A percentile compares a stretch with the other conserved stretches of the same genome.
Evolutionary conservation across 2,329 filamentous ascomycete genomes (phyloP).

Genomic region (Myriosclerotinia curreyana): DNA sequence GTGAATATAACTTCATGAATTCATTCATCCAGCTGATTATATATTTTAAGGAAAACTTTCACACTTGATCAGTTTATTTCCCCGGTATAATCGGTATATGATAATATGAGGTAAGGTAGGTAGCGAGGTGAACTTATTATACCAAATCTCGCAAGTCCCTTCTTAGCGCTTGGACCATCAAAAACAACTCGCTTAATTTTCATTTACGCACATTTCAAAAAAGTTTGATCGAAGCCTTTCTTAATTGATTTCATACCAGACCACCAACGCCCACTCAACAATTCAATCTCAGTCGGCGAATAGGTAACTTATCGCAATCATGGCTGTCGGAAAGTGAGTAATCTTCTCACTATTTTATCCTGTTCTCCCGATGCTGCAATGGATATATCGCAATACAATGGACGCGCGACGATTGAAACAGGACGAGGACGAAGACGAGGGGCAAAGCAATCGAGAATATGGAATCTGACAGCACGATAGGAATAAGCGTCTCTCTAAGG

Average conservation of each 20-base stretch:
- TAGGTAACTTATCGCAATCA: conserved; percentile 56
- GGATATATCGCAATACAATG: conserved; percentile 13
- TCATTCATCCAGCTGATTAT: not conserved
- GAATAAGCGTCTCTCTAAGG: conserved; percentile 99
- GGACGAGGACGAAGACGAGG: conserved; percentile 28
- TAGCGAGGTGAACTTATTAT: no score
- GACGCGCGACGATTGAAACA: conserved; percentile 6
- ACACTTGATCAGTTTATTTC: not conserved
- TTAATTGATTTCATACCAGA: conserved; percentile 18
- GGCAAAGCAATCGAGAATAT: conserved; percentile 27
- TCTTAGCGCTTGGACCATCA: conserved; percentile 8
- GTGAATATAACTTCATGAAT: not conserved
- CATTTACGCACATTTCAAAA: conserved; percentile 21
- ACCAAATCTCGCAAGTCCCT: conserved; percentile 5
- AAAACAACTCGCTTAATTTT: conserved; percentile 20
- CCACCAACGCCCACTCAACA: conserved; percentile 23
- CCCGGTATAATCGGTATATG: not conserved
- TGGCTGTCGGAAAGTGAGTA: conserved; percentile 79
- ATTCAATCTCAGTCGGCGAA: conserved; percentile 33
- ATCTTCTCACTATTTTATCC: conserved; percentile 23
- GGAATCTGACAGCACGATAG: conserved; percentile 46
- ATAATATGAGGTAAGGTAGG: no score
- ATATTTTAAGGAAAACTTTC: not conserved
- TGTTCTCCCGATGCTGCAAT: conserved; percentile 7
- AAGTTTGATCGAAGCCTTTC: conserved; percentile 15